Conservation (phyloP, 495 filamentous ascomycete genomes). For the Aspergillus conjunctus region DNA sequence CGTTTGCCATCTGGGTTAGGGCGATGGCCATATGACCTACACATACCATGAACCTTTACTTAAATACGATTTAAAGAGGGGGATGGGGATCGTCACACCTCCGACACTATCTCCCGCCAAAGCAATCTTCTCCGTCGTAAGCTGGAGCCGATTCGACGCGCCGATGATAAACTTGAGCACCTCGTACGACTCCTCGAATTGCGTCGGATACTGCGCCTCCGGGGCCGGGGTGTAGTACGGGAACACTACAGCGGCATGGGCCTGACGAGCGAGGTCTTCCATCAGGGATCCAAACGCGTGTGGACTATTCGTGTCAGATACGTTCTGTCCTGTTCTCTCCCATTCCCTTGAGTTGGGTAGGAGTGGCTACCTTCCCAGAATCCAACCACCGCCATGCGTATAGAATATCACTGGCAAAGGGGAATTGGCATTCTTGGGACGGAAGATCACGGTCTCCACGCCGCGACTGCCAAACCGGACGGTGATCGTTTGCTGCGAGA, state of each 20-base stretch:
- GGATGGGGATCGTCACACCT: too few relatives aligned
- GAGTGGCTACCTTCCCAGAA: neutral
- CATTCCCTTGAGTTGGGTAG: too few relatives aligned
- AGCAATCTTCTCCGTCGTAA: neutral
- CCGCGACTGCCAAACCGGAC: neutral
- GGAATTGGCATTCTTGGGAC: neutral
- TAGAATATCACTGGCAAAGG: neutral
- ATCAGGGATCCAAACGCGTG: neutral
- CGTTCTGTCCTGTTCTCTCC: too few relatives aligned
- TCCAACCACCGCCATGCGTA: neutral
- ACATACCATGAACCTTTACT: too few relatives aligned
- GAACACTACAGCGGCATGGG: neutral
- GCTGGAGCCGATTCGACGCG: neutral
- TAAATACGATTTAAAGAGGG: too few relatives aligned
- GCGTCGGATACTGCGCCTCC: neutral
- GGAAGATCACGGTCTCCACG: neutral
- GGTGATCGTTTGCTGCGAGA: neutral
- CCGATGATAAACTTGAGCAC: neutral
- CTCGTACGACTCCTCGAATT: neutral
- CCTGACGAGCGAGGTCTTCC: neutral
- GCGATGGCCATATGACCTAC: too few relatives aligned
- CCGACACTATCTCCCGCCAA: neutral
- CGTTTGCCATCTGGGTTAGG: too few relatives aligned
- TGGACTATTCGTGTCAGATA: neutral
- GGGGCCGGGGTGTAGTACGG: neutral